phyloP scores from a whole-genome alignment of 768 basidiomycete species.

The Paxillus rubicundulus region DNA sequence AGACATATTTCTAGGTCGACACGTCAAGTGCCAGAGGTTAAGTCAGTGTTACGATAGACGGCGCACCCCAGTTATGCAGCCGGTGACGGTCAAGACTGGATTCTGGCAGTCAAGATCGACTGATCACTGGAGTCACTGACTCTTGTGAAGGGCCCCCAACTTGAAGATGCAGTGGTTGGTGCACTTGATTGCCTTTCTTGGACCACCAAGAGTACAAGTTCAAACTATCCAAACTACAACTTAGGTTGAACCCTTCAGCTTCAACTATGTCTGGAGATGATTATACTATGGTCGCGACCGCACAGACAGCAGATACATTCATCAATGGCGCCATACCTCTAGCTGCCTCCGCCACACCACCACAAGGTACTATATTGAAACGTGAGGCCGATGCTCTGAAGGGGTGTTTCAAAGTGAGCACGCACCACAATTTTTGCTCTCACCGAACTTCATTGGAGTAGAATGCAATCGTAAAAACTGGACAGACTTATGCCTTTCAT shows the following conservation, averaged over 20 bases:
- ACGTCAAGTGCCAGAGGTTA: background rate
- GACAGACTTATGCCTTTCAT: constrained; percentile 69
- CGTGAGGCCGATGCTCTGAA: constrained; percentile 63
- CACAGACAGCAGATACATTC: constrained; percentile 27
- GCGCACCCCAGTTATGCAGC: background rate
- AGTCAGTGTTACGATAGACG: background rate
- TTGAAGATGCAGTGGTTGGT: too few species aligned
- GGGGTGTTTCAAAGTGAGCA: constrained; percentile 54
- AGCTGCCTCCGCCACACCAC: constrained; percentile 32
- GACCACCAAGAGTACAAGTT: too few species aligned
- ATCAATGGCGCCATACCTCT: constrained; percentile 43
- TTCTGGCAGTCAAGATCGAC: too few species aligned
- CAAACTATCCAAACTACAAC: too few species aligned
- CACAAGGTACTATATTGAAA: constrained; percentile 47
- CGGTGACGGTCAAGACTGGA: background rate
- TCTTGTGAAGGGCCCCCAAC: too few species aligned
- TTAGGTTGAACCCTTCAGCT: too few species aligned
- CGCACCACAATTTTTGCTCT: background rate
- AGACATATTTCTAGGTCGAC: constrained; percentile 20
- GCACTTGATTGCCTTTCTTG: too few species aligned
- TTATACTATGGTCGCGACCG: constrained; percentile 10
- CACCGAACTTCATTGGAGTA: constrained; percentile 13
- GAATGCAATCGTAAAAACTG: constrained; percentile 70
- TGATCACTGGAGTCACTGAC: background rate
- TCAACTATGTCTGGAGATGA: constrained; percentile 22